Base-by-base conservation (phyloP, 176 grass and related monocot genomes). In the Cocos nucifera region DNA sequence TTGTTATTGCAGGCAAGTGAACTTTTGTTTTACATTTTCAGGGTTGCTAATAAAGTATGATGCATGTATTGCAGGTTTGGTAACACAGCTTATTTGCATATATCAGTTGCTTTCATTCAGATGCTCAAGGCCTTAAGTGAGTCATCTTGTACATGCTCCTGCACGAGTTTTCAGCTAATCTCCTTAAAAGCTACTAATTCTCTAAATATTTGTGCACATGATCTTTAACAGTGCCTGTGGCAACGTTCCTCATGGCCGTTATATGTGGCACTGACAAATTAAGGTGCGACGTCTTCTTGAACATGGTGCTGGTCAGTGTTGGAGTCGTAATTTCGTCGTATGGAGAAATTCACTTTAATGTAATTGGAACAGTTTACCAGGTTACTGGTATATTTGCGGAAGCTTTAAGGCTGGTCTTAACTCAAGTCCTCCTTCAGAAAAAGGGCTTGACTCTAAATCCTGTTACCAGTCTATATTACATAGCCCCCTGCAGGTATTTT, bases 101-200 rank as follows among this genome's bases (percentile, higher is more conserved):
- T 98, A 72, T 98, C 93, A 50, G 93, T 98, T 15, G 87, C 93
- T 19, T 98, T 98, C 63, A 98, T 98, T 78, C 87, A 98, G 77
- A 98, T 98, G 93, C 88, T 98, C 54, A 98, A 98, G 84, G 87
- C 93, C 61, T 92, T 98, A 72, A 98, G 93, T 98, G 68, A 90
- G 93, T 87, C 70, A 29, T 51, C 18, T 3, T 74, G 6, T 26
- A 55, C 16, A 69, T 68, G 59, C 62, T 44, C 63, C 63, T 72
- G 51, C 21, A 54, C 57, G 54, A 51, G 53, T 51, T 20, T 17
- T 49, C 19, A 30, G 61, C 50, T 56, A 19, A 71, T 79, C 17
- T 22, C 59, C 22, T 19, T n/a, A 79, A 61, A 60, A 77, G 39
- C 18, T 28, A 58, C 57, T 76, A 44, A 12, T 44, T 12, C 0